Percentiles rank a stretch among this genome's conserved stretches.
Conservation (phyloP, 805 yeast species). For the Lipomyces chichibuensis region DNA sequence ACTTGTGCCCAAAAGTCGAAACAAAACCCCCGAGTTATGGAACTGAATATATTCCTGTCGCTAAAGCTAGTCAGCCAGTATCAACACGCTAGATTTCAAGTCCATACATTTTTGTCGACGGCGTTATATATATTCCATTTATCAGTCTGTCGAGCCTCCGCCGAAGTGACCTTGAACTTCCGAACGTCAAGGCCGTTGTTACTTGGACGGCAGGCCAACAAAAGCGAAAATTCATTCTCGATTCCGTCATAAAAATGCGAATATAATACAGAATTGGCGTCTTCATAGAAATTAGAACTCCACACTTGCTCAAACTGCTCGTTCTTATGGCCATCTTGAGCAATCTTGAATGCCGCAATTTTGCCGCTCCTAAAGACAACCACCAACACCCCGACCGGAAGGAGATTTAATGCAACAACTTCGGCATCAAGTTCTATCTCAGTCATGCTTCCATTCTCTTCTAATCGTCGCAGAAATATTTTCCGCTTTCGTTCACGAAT, state of each 20-base stretch:
- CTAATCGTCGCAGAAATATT: constrained; percentile 20
- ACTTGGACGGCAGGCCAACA: constrained; percentile 10
- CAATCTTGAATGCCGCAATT: constrained; percentile 16
- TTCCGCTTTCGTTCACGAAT: constrained; percentile 23
- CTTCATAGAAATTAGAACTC: neutral
- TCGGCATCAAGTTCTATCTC: constrained; percentile 14
- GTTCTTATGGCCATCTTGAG: constrained; percentile 1
- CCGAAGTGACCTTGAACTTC: constrained; percentile 2
- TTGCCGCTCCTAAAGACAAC: constrained; percentile 21
- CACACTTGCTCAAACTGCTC: constrained; percentile 12
- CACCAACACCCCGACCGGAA: constrained; percentile 8
- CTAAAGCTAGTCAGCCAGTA: neutral
- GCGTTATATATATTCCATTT: constrained; percentile 13
- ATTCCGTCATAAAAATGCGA: neutral
- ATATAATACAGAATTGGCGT: neutral
- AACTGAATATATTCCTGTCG: constrained; percentile 24
- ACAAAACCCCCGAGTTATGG: constrained; percentile 27
- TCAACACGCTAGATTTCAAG: neutral
- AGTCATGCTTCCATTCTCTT: constrained; percentile 18
- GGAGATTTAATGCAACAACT: constrained; percentile 9
- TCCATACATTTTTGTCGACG: constrained; percentile 14
- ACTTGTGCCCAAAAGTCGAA: constrained; percentile 11
- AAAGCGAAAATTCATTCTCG: constrained; percentile 7
- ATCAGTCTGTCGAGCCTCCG: constrained; percentile 1
- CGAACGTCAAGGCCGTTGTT: constrained; percentile 17